phyloP scores from a whole-genome alignment of 352 stramenopile genomes.

The Stephanocyclus meneghinianus region DNA sequence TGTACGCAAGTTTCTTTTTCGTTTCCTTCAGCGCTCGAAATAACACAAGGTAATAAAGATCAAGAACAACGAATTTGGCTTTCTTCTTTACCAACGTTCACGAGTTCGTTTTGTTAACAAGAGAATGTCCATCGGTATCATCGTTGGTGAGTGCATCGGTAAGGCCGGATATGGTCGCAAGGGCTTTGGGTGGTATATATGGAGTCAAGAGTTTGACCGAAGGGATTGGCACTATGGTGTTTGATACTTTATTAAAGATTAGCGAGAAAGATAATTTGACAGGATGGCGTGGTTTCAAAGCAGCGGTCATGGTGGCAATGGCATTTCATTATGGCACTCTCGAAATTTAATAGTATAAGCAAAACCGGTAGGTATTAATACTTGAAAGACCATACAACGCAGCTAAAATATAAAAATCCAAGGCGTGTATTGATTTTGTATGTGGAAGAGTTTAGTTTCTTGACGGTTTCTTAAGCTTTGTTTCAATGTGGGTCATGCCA shows the following conservation, averaged over 20 bases:
- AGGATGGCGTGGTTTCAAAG: constrained; percentile 77
- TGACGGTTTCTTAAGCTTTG: background rate
- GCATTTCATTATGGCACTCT: constrained; percentile 48
- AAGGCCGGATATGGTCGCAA: constrained; percentile 73
- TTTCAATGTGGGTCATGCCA: background rate
- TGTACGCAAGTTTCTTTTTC: no score
- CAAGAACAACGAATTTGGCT: no score
- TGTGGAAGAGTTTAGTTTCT: no score
- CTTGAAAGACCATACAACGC: no score
- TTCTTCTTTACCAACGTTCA: no score
- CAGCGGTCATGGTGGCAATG: constrained; percentile 54
- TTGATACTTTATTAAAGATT: constrained; percentile 73
- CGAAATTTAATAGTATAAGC: no score
- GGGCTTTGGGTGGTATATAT: constrained; percentile 86
- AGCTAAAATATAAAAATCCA: no score
- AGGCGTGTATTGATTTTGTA: no score
- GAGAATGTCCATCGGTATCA: constrained; percentile 75
- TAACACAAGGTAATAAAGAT: no score
- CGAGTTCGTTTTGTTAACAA: no score
- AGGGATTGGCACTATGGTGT: constrained; percentile 79
- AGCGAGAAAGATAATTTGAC: constrained; percentile 70
- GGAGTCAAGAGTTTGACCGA: constrained; percentile 87
- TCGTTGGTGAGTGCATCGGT: constrained; percentile 79
- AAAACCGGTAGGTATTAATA: no score
- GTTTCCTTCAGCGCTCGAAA: no score